phyloP scores from a whole-genome alignment of 352 stramenopile species.

The Phytophthora pluvialis region DNA sequence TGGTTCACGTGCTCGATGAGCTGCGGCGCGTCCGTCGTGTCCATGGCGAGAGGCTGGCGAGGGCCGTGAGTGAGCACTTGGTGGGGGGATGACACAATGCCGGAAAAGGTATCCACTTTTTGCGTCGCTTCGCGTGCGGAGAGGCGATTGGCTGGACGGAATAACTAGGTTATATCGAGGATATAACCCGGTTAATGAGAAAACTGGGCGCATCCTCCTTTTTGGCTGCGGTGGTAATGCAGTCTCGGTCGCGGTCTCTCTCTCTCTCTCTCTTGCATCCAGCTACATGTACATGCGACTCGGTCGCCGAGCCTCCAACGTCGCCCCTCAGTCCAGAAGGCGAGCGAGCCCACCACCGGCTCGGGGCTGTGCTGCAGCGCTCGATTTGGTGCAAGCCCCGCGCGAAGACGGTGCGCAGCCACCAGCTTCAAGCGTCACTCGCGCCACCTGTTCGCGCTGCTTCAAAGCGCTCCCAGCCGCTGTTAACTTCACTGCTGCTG shows the following conservation, averaged over 20 bases:
- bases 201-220: background rate
- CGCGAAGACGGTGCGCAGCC: constrained; percentile 18
- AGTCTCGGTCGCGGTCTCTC: background rate
- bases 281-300: background rate
- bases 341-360: constrained; percentile 19
- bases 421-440: constrained; percentile 23
- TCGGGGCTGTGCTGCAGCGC: constrained; percentile 5
- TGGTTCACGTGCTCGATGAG: constrained; percentile 97
- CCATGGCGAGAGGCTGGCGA: constrained; percentile 66
- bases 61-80: background rate
- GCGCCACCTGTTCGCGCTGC: background rate
- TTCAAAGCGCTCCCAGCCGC: background rate
- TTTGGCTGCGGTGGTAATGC: background rate
- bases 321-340: background rate
- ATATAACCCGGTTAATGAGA: background rate
- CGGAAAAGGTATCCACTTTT: constrained; percentile 25
- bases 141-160: constrained; percentile 11
- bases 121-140: constrained; percentile 19
- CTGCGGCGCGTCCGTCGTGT: constrained; percentile 96
- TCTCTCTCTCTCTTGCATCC: background rate
- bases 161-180: background rate
- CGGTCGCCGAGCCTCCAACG: no score
- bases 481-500: no score
- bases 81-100: constrained; percentile 18
- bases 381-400: constrained; percentile 36